These are phyloP conservation scores for Medicago lupulina DNA, from an alignment of 306 rosid species.

Conservation along the genomic window DNA sequence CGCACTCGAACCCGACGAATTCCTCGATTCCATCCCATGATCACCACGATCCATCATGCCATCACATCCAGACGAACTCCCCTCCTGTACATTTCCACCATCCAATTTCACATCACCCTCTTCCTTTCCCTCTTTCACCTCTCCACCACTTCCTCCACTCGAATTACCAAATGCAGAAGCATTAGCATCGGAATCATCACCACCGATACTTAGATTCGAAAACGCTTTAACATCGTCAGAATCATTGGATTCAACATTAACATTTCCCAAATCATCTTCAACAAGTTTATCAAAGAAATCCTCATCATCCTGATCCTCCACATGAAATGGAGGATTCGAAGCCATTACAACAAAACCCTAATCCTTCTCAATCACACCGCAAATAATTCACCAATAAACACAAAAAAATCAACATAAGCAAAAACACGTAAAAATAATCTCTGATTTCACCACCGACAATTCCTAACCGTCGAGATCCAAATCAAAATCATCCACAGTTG, in stretches of 20 bases:
- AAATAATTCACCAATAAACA: conserved; percentile 27
- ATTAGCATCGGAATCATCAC: conserved; percentile 39
- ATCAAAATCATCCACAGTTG: conserved; percentile 35
- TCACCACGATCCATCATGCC: conserved; percentile 30
- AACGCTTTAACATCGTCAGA: conserved; percentile 38
- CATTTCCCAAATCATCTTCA: conserved; percentile 60
- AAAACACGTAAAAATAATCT: neutral
- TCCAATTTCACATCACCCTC: conserved; percentile 39
- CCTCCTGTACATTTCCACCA: conserved; percentile 47
- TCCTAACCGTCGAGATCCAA: conserved; percentile 57
- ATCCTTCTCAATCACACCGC: conserved; percentile 37
- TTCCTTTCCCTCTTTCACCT: conserved; percentile 36
- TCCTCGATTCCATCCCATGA: conserved; percentile 47
- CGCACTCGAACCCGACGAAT: conserved; percentile 27
- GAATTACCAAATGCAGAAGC: conserved; percentile 48
- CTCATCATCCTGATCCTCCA: conserved; percentile 96
- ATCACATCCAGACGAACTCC: conserved; percentile 39
- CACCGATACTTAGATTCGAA: conserved; percentile 39
- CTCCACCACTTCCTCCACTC: conserved; percentile 35
- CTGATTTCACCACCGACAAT: conserved; percentile 28
- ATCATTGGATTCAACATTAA: conserved; percentile 45
- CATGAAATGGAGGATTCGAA: conserved; percentile 80
- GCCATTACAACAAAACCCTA: conserved; percentile 67
- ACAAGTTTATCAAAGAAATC: conserved; percentile 91
- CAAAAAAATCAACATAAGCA: neutral